These are phyloP conservation scores for Desmodesmus armatus DNA, from an alignment of 139 green algal species.

Conservation along the genomic window DNA sequence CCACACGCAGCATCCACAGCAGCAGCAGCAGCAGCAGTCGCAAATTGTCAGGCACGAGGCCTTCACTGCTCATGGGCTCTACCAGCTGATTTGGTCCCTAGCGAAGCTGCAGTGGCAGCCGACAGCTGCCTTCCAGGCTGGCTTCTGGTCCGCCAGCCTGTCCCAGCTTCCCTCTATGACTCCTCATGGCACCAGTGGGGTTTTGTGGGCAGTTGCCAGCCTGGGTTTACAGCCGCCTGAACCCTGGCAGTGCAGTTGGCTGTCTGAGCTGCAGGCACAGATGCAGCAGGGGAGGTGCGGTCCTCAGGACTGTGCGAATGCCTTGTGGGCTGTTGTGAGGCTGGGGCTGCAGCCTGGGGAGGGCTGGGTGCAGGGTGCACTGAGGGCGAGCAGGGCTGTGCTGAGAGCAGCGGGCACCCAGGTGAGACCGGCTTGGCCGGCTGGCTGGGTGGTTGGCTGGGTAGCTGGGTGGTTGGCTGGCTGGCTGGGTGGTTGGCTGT, in stretches of 20 bases:
- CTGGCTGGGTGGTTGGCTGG: too few relatives aligned
- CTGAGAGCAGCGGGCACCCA: not conserved
- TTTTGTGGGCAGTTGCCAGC: constrained; percentile 30
- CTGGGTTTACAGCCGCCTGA: not conserved
- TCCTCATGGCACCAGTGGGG: constrained; percentile 19
- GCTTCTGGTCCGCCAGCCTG: not conserved
- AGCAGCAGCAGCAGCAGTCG: constrained; percentile 1
- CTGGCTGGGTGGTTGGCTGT: too few relatives aligned
- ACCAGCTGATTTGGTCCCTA: constrained; percentile 36
- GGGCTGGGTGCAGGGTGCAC: constrained; percentile 1
- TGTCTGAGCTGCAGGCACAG: not conserved
- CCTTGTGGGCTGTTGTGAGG: constrained; percentile 28
- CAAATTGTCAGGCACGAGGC: not conserved
- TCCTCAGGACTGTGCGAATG: constrained; percentile 5
- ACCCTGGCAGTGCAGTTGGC: not conserved
- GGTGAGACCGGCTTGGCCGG: not conserved
- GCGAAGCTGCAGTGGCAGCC: constrained; percentile 24
- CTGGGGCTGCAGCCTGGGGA: not conserved
- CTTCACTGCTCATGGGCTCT: constrained; percentile 12
- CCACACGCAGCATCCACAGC: not conserved
- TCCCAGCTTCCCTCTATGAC: not conserved
- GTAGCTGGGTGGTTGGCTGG: too few relatives aligned
- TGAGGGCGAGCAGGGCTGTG: not conserved
- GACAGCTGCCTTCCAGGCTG: not conserved
- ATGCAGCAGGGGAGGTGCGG: not conserved